Evolutionary conservation across 108 stramenopile genomes (phyloP).

Genomic region (Nitzschia putrida): DNA sequence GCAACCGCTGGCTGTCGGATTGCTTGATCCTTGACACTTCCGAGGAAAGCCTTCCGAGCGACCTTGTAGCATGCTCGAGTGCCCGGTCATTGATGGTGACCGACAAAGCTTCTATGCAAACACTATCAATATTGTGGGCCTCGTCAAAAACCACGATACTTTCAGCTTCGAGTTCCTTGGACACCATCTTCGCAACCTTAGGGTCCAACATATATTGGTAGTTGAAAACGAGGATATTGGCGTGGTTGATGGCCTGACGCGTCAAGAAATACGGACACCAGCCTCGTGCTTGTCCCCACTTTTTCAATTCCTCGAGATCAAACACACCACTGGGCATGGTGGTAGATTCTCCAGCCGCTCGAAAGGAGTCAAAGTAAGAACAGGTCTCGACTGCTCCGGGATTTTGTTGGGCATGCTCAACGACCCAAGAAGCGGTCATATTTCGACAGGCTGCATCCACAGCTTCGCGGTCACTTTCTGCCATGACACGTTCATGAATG

Average conservation of each 20-base stretch:
- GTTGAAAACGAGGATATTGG: constrained; percentile 97
- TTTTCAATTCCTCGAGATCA: constrained; percentile 90
- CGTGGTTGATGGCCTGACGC: constrained; percentile 94
- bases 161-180: constrained; percentile 94
- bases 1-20: constrained; percentile 82
- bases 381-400: constrained; percentile 87
- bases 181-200: constrained; percentile 92
- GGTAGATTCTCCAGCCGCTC: constrained; percentile 83
- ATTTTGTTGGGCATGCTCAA: constrained; percentile 68
- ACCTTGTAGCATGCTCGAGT: constrained; percentile 90
- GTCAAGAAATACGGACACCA: constrained; percentile 99
- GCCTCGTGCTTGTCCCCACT: constrained; percentile 82
- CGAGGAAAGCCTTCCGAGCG: constrained; percentile 75
- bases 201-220: constrained; percentile 99
- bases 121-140: constrained; percentile 98
- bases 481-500: constrained; percentile 93
- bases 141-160: constrained; percentile 99
- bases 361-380: constrained; percentile 90
- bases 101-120: constrained; percentile 97
- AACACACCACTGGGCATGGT: constrained; percentile 94
- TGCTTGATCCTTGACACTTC: constrained; percentile 89
- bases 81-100: constrained; percentile 91
- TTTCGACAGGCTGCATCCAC: constrained; percentile 96
- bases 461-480: constrained; percentile 93
- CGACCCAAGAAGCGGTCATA: constrained; percentile 98